Evolutionary conservation across 805 yeast genomes (phyloP), one percentile per base, ranked within the genome.

Genomic region (Candida awuae): DNA sequence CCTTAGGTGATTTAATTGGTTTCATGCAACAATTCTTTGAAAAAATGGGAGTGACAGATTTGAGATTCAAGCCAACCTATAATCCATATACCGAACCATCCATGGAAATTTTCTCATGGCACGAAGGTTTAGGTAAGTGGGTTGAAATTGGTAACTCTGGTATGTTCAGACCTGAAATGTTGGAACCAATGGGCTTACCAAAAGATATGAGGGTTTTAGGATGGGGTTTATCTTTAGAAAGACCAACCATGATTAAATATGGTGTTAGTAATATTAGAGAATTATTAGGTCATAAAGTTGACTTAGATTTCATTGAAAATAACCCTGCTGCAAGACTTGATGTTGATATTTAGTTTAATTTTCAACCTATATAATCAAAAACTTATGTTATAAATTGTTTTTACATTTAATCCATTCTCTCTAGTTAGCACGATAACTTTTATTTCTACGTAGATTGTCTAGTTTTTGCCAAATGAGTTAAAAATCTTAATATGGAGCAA

Each of bases 131-230:
- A 54, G 80, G 73, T 52, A 92, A 86, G 63, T 94, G 98, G 98
- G 98, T 92, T 47, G 99, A 92, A 71, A 90, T 92, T 56, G 99
- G 99, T 63, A 92, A 92, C 72, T 87, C 97, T 15, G 99, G 99
- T 63, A 83, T 92, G 95, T 92, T 92, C 74, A 80, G 99, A 67
- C 98, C 99, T 12, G 99, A 92, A 68, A 92, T 92, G 99, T 73
- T 94, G 60, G 96, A 87, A 67, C 69, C 95, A 32, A 90, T 92
- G 97, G 99, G 99, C 26, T 74, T 92, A 56, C 98, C 98, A 44
- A 80, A 80, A 68, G 83, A 85, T 59, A 65, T 94, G 68, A 75
- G 97, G 61, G 97, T 90, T 10, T 74, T 87, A 50, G 99, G 99
- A 46, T 92, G 94, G 87, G 99, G 99, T 56, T 71, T 92, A 54